phyloP scores from a whole-genome alignment of 768 basidiomycete genomes.

The Boletus sp. region DNA sequence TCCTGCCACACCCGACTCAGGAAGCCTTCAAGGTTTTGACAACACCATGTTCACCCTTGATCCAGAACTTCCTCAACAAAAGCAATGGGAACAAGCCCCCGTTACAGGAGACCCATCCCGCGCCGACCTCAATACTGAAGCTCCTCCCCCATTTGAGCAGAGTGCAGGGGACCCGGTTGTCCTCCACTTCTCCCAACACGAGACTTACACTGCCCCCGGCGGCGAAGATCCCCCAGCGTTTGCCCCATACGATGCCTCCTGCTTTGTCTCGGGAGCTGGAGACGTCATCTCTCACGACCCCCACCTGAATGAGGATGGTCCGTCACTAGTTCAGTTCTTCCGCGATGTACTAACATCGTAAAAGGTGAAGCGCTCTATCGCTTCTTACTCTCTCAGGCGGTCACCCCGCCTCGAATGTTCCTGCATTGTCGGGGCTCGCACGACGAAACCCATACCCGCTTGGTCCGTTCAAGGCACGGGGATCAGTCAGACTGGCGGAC shows the following conservation, averaged over 20 bases:
- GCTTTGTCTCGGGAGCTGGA: constrained; percentile 45
- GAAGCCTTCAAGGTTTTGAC: not conserved
- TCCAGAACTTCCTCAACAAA: constrained; percentile 6
- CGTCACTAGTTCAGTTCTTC: constrained; percentile 7
- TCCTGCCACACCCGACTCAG: not conserved
- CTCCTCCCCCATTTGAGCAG: constrained; percentile 31
- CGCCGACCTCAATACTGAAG: not conserved
- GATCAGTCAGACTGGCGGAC: constrained; percentile 36
- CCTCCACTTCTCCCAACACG: constrained; percentile 23
- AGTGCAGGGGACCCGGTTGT: constrained; percentile 23
- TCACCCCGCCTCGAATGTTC: constrained; percentile 41
- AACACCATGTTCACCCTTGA: constrained; percentile 6
- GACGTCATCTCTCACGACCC: constrained; percentile 67
- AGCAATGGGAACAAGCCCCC: not conserved
- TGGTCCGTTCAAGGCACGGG: constrained; percentile 37
- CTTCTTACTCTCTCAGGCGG: constrained; percentile 62
- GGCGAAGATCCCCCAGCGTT: constrained; percentile 62
- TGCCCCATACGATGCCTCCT: constrained; percentile 61
- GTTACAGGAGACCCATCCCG: not conserved
- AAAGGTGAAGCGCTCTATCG: constrained; percentile 71
- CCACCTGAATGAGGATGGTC: constrained; percentile 66
- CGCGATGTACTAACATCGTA: constrained; percentile 2
- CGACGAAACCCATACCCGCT: constrained; percentile 48
- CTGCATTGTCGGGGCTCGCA: constrained; percentile 58
- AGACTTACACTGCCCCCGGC: constrained; percentile 24